Evolutionary conservation across 176 grass and related monocot species (phyloP), one percentile per base, ranked within the genome.

Genomic region (Rhynchospora breviuscula): DNA sequence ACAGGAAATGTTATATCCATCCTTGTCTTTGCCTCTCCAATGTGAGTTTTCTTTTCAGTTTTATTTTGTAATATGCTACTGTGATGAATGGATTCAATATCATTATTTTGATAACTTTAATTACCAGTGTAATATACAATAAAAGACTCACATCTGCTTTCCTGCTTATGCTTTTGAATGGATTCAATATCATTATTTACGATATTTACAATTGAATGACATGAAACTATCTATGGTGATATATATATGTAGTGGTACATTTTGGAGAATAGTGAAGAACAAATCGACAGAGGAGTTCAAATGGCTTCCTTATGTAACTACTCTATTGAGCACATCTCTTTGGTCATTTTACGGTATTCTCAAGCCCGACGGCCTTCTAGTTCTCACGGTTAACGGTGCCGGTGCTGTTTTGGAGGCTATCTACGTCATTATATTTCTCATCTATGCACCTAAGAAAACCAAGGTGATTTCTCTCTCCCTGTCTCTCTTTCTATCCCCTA

Each of bases 1-100:
- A n/a, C 89, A 97, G 94, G 91, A 35, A 97, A 97, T 87, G 26
- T 97, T 29, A 90, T 97, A 84, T 97, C 94, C 33, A 88, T 97
- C 21, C 85, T 97, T 17, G 94, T 97, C 22, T 97, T 97, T 81
- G 67, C 91, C 0, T 97, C 91, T 13, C 94, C 94, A 66, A 87
- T 97, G 91, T 90, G 52, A 91, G 91, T 86, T 86, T 75, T 67
- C 3, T 15, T 26, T 65, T 47, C 6, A 33, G 23, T 47, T 10
- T 7, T 0, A 25, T 22, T 26, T 4, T 56, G 8, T 68, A 45
- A 35, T 43, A 7, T 8, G 10, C 3, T 71, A 53, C 10, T 22
- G 52, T 83, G 18, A 66, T 69, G 4, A 12, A 11, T 7, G 10
- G 10, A 83, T 11, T 45, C 14, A 23, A 10, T 62, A 79, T 45